phyloP scores from a whole-genome alignment of 2,329 filamentous ascomycete species.

The Cladophialophora yegresii region DNA sequence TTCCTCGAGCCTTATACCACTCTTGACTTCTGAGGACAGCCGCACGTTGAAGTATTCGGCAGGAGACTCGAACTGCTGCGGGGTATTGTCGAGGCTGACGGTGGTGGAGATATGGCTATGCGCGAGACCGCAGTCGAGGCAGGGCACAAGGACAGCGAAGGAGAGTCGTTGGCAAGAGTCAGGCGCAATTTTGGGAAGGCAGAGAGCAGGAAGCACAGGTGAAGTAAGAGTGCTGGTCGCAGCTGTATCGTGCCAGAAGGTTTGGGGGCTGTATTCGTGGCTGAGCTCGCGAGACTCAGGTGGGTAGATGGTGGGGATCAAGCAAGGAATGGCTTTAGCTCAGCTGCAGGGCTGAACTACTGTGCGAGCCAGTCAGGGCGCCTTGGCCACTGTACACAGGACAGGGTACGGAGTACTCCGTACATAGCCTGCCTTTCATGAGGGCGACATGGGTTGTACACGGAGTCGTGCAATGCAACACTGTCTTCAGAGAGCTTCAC shows the following conservation, averaged over 20 bases:
- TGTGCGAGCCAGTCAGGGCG: not conserved
- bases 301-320: too few species aligned
- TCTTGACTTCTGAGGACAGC: constrained; percentile 13
- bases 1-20: not conserved
- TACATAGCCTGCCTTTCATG: not conserved
- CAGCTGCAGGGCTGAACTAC: constrained; percentile 2
- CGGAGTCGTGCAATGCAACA: not conserved
- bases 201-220: not conserved
- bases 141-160: constrained; percentile 3
- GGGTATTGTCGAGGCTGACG: constrained; percentile 21
- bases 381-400: not conserved
- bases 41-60: constrained; percentile 11
- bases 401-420: too few species aligned
- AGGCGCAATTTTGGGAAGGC: not conserved
- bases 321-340: constrained; percentile 1
- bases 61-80: constrained; percentile 18
- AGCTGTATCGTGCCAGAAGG: not conserved
- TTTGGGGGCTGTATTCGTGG: constrained; percentile 23
- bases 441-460: not conserved
- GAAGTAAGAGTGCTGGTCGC: constrained; percentile 6
- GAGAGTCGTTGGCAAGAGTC: not conserved
- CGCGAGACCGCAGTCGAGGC: not conserved
- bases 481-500: not conserved
- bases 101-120: constrained; percentile 5
- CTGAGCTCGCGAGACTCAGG: constrained; percentile 15